phyloP scores from a whole-genome alignment of 2,329 filamentous ascomycete genomes.

The Emydomyces testavorans region DNA sequence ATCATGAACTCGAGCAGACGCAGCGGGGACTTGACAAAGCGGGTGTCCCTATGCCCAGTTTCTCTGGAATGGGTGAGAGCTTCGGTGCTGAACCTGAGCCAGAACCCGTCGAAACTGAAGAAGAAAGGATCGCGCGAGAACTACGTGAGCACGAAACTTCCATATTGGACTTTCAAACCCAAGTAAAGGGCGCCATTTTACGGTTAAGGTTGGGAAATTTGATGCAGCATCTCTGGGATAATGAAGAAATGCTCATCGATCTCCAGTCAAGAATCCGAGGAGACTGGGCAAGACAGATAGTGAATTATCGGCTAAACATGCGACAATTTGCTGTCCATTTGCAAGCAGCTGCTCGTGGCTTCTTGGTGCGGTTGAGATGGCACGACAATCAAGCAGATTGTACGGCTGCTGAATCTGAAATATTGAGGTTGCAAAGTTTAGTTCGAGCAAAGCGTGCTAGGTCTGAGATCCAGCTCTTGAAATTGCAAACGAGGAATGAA shows the following conservation, averaged over 20 bases:
- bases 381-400: conserved; percentile 58
- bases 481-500: conserved; percentile 29
- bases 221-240: conserved; percentile 86
- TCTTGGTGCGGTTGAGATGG: conserved; percentile 56
- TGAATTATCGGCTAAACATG: conserved; percentile 74
- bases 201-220: conserved; percentile 64
- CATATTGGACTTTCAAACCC: conserved; percentile 73
- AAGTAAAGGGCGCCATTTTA: conserved; percentile 68
- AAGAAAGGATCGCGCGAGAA: conserved; percentile 75
- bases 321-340: conserved; percentile 64
- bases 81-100: conserved; percentile 72
- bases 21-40: conserved; percentile 95
- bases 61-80: conserved; percentile 91
- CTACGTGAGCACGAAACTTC: conserved; percentile 61
- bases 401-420: conserved; percentile 57
- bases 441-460: conserved; percentile 47
- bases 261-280: conserved; percentile 80
- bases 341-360: conserved; percentile 68
- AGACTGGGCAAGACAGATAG: conserved; percentile 74
- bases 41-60: conserved; percentile 91
- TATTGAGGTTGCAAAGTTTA: conserved; percentile 72
- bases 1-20: conserved; percentile 92
- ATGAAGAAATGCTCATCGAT: conserved; percentile 64
- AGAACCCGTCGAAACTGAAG: conserved; percentile 68
- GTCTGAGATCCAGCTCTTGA: conserved; percentile 34